phyloP scores from a whole-genome alignment of 176 grass and related monocot genomes.

The Oryza longistaminata region DNA sequence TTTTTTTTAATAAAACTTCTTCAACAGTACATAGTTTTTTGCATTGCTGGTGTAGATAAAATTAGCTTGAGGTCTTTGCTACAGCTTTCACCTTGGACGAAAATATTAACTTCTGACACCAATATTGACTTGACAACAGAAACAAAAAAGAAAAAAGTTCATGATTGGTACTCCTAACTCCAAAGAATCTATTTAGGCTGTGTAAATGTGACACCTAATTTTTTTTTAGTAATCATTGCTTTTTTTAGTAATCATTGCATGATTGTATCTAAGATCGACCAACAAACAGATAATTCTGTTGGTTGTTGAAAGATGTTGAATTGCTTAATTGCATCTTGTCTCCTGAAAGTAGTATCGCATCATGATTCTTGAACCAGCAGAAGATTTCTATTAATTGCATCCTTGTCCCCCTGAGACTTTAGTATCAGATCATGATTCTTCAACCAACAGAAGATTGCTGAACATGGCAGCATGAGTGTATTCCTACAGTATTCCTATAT shows the following conservation, averaged over 20 bases:
- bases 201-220: no score
- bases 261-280: conserved; percentile 3
- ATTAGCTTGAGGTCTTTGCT: neutral
- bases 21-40: neutral
- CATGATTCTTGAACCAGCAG: conserved; percentile 16
- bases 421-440: conserved; percentile 14
- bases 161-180: neutral
- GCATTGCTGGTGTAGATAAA: neutral
- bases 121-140: neutral
- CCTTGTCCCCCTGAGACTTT: neutral
- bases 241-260: neutral
- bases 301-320: neutral
- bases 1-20: neutral
- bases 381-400: neutral
- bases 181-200: neutral
- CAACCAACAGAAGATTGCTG: conserved; percentile 13
- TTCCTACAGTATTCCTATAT: conserved; percentile 23
- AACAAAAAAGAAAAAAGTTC: neutral
- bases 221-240: neutral
- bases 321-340: conserved; percentile 21
- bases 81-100: neutral
- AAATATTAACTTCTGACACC: neutral
- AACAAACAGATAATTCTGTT: neutral
- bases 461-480: conserved; percentile 18
- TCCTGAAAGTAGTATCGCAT: neutral